phyloP scores from a whole-genome alignment of 371 early-diverging fungal species.

The Lichtheimia corymbifera region DNA sequence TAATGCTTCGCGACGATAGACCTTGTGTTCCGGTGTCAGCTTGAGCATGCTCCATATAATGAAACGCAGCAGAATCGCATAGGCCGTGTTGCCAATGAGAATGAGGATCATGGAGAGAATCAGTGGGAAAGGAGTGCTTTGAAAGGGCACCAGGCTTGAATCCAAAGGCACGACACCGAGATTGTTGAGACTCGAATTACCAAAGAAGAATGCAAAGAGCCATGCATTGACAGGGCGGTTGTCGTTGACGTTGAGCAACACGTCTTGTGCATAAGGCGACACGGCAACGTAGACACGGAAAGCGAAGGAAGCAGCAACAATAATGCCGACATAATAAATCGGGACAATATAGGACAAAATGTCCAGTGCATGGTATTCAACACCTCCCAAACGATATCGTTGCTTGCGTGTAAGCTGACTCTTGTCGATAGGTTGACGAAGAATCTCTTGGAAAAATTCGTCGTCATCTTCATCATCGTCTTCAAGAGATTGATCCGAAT shows the following conservation, averaged over 20 bases:
- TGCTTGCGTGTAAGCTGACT: constrained; percentile 40
- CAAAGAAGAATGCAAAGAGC: constrained; percentile 39
- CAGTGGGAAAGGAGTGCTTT: constrained; percentile 27
- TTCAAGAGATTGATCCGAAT: constrained; percentile 3
- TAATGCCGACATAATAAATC: constrained; percentile 26
- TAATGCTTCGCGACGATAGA: constrained; percentile 35
- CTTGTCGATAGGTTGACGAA: constrained; percentile 29
- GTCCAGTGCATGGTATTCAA: constrained; percentile 46
- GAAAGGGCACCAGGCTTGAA: constrained; percentile 43
- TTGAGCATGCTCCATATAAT: constrained; percentile 37
- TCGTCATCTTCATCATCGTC: constrained; percentile 14
- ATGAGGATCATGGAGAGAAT: constrained; percentile 28
- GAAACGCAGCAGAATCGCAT: constrained; percentile 34
- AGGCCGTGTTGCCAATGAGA: constrained; percentile 45
- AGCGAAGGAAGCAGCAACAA: constrained; percentile 27
- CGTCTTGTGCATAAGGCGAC: constrained; percentile 30
- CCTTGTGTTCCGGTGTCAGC: constrained; percentile 30
- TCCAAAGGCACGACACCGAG: constrained; percentile 33
- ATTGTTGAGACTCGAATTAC: constrained; percentile 40
- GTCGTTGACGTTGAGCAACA: constrained; percentile 19
- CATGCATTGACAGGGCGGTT: constrained; percentile 32
- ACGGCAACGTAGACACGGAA: constrained; percentile 34
- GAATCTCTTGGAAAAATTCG: constrained; percentile 8
- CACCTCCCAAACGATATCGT: constrained; percentile 41
- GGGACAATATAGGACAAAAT: constrained; percentile 33